Evolutionary conservation across 2,329 filamentous ascomycete genomes (phyloP), one percentile per base, ranked within the genome.

Genomic region (Phaeophleospora eucalypticola): DNA sequence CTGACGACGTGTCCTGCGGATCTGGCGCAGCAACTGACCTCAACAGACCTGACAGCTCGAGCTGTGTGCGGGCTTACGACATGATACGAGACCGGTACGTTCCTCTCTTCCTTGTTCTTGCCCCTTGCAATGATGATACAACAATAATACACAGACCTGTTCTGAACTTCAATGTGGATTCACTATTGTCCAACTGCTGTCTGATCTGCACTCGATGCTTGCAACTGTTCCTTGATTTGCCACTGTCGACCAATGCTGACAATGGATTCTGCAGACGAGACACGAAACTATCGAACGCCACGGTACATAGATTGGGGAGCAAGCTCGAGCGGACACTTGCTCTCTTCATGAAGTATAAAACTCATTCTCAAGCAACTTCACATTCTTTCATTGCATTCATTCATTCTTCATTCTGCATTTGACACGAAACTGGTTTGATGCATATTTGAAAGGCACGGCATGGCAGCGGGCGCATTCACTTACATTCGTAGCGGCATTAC

Each of bases 131-230:
- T 62, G 60, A 64, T 64, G 58, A 60, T 41, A 61, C 50, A 50
- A 53, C 50, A 60, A 59, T 54, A 56, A 53, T 43, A 54, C 58
- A 62, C 59, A 64, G 59, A 62, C 59, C 59, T 64, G 58, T 54
- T 60, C 61, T 56, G 58, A 64, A 64, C 39, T 36, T 40, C 36
- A 35, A 49, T 63, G 60, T 60, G 45, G 60, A 61, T 56, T 51
- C 49, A 54, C 46, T 58, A 48, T 62, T 58, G 56, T 62, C 60
- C 61, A 64, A 64, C 61, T 64, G 61, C 61, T 64, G 60, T 64
- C 60, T 64, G 61, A 64, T 43, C 18, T 36, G 34, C 15, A 19
- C 36, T 4, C 17, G 24, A 29, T 29, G 12, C 24, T 29, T 29
- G 24, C 24, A 12, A 29, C 6, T 29, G 24, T 29, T 7, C 24